These are phyloP conservation scores for Platanus orientalis DNA, from an alignment of 164 flowering plant genomes.

Conservation along the genomic window DNA sequence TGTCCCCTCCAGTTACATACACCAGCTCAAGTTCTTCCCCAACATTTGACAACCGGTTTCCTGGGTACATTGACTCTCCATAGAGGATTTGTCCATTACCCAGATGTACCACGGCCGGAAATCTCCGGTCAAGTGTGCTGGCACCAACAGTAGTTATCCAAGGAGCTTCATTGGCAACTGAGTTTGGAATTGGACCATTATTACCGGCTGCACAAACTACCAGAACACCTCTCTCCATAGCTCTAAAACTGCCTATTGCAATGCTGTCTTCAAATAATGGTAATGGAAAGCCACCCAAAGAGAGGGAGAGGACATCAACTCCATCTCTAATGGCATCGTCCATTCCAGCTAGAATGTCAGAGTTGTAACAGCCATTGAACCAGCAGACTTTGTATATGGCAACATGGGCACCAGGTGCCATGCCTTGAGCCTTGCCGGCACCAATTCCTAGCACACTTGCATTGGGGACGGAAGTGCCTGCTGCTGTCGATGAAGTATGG, in stretches of 20 bases:
- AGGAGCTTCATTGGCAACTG: conserved; percentile 91
- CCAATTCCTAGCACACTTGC: conserved; percentile 75
- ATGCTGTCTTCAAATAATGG: conserved; percentile 79
- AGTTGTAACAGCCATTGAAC: conserved; percentile 83
- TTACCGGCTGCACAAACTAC: conserved; percentile 91
- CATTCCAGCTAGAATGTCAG: conserved; percentile 89
- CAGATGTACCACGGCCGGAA: conserved; percentile 62
- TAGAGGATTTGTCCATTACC: conserved; percentile 56
- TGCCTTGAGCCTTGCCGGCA: conserved; percentile 75
- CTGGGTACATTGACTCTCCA: conserved; percentile 87
- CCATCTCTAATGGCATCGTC: conserved; percentile 85
- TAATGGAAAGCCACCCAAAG: conserved; percentile 78
- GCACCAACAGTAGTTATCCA: conserved; percentile 95
- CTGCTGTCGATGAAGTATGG: conserved; percentile 89
- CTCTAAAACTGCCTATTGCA: conserved; percentile 84
- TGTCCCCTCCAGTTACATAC: conserved; percentile 43
- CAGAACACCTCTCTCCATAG: conserved; percentile 67
- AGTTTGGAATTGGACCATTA: conserved; percentile 67
- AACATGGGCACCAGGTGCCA: conserved; percentile 86
- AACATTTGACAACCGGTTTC: conserved; percentile 24
- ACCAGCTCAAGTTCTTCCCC: conserved; percentile 58
- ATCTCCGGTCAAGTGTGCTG: conserved; percentile 74
- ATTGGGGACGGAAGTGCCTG: conserved; percentile 51
- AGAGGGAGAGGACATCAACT: conserved; percentile 81
- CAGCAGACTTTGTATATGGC: conserved; percentile 96